Base-by-base conservation (phyloP, 2,329 filamentous ascomycete species). In the Colletotrichum horii region DNA sequence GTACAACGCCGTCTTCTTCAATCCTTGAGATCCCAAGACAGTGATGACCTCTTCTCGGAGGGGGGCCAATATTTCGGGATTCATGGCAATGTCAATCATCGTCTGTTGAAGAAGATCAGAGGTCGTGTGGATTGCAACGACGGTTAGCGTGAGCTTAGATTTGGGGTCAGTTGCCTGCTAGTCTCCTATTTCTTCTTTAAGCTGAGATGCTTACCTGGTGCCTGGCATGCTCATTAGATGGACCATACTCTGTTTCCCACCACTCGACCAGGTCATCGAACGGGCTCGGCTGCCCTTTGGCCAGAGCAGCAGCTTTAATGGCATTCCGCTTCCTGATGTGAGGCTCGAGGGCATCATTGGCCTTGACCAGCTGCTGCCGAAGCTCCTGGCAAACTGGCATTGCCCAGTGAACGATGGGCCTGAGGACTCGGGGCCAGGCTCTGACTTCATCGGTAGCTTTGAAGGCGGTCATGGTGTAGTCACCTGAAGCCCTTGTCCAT, bases 221-320 rank as follows among this genome's bases (percentile, higher is more conserved):
- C 89, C 89, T 6, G 82, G 81, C 61, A 38, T 64, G 61, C 8
- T 64, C 61, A 24, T 64, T 24, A 8, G 38, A 66, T 28, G 24
- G 62, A 2, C 62, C 62, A 11, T 52, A 48, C 26, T 66, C 62
- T 38, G 62, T 66, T 48, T 66, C 62, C 62, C 62, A 75, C 78
- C 78, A 80, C 32, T 79, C 76, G 22, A 80, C 77, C 15, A 74
- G 43, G 34, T 80, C 79, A 38, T 78, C 65, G 65, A 62, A 73
- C 34, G 55, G 36, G n/a, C 52, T 22, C 12, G 24, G 36, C 52
- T 76, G 22, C 77, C 64, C 22, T 43, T 36, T 48, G n/a, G 56
- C 58, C 8, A 26, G 26, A 9, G 76, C 78, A 26, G 74, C 72
- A 24, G 32, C 38, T 22, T 76, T 74, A 11, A 26, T 61, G 22